These are phyloP conservation scores for Chaetomiaceae sp. DNA, from an alignment of 2,329 filamentous ascomycete species.

Conservation along the genomic window DNA sequence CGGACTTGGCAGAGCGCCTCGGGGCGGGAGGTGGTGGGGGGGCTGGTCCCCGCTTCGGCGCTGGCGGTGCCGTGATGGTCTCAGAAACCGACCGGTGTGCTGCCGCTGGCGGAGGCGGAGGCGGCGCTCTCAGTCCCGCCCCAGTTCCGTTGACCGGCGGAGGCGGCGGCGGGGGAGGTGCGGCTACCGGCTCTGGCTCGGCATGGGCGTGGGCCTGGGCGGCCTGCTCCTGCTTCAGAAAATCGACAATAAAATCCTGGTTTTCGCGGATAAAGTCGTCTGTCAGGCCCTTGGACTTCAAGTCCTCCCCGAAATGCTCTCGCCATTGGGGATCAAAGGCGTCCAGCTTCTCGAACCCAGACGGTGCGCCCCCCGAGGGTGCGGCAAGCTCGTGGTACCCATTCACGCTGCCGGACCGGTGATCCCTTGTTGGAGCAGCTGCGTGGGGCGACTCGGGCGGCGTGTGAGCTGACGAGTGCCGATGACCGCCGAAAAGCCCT, in stretches of 20 bases:
- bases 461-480: constrained; percentile 54
- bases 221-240: constrained; percentile 55
- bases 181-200: constrained; percentile 18
- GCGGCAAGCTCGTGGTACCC: constrained; percentile 35
- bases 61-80: constrained; percentile 28
- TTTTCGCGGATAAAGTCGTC: constrained; percentile 65
- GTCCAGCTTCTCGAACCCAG: constrained; percentile 59
- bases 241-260: constrained; percentile 64
- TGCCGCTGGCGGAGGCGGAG: constrained; percentile 30
- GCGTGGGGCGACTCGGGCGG: constrained; percentile 54
- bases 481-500: constrained; percentile 57
- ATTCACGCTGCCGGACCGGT: constrained; percentile 43
- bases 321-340: constrained; percentile 62
- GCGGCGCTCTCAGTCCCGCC: constrained; percentile 37
- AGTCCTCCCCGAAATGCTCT: constrained; percentile 61
- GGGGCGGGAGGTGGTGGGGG: constrained; percentile 57
- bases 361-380: constrained; percentile 33
- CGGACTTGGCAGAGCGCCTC: constrained; percentile 53
- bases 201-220: constrained; percentile 29
- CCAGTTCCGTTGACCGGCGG: constrained; percentile 32
- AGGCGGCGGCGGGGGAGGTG: constrained; percentile 28
- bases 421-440: constrained; percentile 35
- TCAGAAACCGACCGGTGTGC: constrained; percentile 21
- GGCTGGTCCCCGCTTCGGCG: constrained; percentile 39
- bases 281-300: constrained; percentile 58